Percentiles rank a stretch among this genome's conserved stretches.
Evolutionary conservation across 495 filamentous ascomycete species (phyloP).

Genomic region (Podospora anserina): DNA sequence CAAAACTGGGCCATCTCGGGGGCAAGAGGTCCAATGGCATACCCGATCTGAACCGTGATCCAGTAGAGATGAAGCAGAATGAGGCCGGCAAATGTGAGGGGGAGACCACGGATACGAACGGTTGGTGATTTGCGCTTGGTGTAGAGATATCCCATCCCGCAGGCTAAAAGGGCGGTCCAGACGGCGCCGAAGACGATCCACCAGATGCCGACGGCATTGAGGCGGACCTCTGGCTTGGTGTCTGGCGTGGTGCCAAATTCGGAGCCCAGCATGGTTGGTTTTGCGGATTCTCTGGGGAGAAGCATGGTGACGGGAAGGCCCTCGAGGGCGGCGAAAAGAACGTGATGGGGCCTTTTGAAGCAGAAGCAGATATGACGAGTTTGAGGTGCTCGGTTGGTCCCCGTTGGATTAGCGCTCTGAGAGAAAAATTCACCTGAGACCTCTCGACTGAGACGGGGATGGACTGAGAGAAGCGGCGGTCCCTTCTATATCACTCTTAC

Average conservation of each 20-base stretch:
- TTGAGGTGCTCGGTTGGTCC: background rate
- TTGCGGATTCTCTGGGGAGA: conserved; percentile 19
- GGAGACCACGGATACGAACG: conserved; percentile 61
- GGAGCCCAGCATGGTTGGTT: conserved; percentile 25
- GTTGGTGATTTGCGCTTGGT: conserved; percentile 53
- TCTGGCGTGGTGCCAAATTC: conserved; percentile 34
- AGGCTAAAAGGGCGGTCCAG: conserved; percentile 55
- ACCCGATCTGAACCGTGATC: conserved; percentile 56
- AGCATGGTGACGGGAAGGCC: conserved; percentile 22
- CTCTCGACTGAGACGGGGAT: background rate
- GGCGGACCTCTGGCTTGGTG: conserved; percentile 25
- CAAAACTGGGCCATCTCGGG: conserved; percentile 57
- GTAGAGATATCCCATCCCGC: conserved; percentile 55
- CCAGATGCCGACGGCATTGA: conserved; percentile 32
- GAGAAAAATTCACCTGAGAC: conserved; percentile 1
- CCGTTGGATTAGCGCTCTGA: background rate
- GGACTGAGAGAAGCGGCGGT: background rate
- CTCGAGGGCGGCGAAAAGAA: conserved; percentile 9
- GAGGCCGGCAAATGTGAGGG: conserved; percentile 57
- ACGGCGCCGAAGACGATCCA: conserved; percentile 40
- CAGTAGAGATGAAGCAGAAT: conserved; percentile 64
- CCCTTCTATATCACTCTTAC: background rate
- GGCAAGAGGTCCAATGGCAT: conserved; percentile 56
- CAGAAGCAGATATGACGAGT: background rate
- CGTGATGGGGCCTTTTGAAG: conserved; percentile 3